Percentiles rank a stretch among this genome's conserved stretches.
These are phyloP conservation scores for Brassica nigra DNA, from an alignment of 345 rosid genomes.

Conservation along the genomic window DNA sequence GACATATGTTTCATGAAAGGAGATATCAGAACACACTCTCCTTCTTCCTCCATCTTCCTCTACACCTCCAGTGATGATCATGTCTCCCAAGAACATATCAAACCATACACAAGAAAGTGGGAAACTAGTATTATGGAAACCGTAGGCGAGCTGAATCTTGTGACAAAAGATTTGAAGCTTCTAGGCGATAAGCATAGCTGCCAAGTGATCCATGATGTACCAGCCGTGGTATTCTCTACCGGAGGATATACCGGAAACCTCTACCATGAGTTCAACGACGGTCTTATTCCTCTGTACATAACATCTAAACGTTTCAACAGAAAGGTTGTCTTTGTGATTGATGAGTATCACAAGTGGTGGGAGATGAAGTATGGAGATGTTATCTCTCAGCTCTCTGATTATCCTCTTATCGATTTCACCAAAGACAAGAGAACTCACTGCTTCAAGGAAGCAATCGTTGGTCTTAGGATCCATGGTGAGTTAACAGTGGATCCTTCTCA, in stretches of 20 bases:
- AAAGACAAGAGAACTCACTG: slow-evolving; percentile 77
- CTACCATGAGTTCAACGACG: slow-evolving; percentile 88
- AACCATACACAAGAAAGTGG: slow-evolving; percentile 89
- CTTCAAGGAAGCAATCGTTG: slow-evolving; percentile 78
- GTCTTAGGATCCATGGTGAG: slow-evolving; percentile 74
- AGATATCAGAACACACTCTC: slow-evolving; percentile 66
- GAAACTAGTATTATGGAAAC: slow-evolving; percentile 73
- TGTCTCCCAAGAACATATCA: slow-evolving; percentile 49
- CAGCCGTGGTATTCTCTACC: slow-evolving; percentile 76
- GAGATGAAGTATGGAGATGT: slow-evolving; percentile 64
- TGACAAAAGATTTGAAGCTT: slow-evolving; percentile 39
- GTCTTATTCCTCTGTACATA: slow-evolving; percentile 73
- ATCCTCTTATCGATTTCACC: slow-evolving; percentile 56
- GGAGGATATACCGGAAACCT: slow-evolving; percentile 86
- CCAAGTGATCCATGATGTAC: slow-evolving; percentile 61
- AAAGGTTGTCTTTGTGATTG: slow-evolving; percentile 76
- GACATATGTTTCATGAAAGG: slow-evolving; percentile 83
- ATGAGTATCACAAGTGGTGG: slow-evolving; percentile 88
- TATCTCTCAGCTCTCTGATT: slow-evolving; percentile 62
- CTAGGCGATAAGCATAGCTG: slow-evolving; percentile 42
- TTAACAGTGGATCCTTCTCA: slow-evolving; percentile 58
- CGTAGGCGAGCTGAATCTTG: slow-evolving; percentile 58
- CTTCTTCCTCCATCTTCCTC: slow-evolving; percentile 65
- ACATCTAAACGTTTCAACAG: slow-evolving; percentile 71
- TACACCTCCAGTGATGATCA: slow-evolving; percentile 39